Evolutionary conservation across 768 basidiomycete genomes (phyloP).

Genomic region (Mycena vitilis): DNA sequence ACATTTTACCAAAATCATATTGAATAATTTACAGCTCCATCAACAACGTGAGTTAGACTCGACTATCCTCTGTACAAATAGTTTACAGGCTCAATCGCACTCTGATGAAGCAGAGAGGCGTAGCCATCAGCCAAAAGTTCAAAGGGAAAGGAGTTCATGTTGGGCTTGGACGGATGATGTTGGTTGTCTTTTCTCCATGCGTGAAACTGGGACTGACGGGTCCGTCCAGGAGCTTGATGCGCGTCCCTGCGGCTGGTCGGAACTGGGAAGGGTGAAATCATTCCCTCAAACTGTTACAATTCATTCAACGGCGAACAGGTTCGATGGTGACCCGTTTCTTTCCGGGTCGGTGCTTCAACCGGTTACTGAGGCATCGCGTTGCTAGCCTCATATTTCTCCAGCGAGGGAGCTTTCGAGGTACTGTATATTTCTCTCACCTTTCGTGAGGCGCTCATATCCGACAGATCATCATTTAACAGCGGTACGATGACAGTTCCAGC

Average conservation of each 20-base stretch:
- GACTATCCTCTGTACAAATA: not conserved
- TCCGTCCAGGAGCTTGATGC: constrained; percentile 53
- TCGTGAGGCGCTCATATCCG: constrained; percentile 8
- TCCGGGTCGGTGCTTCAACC: constrained; percentile 45
- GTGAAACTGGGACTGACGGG: not conserved
- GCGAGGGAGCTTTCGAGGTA: constrained; percentile 58
- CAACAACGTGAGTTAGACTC: constrained; percentile 49
- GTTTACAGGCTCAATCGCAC: constrained; percentile 57
- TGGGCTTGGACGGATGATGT: constrained; percentile 64
- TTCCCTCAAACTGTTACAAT: not conserved
- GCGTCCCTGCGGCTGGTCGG: constrained; percentile 59
- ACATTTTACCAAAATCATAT: no score
- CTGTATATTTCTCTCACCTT: not conserved
- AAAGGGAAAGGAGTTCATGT: constrained; percentile 70
- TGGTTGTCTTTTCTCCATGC: constrained; percentile 24
- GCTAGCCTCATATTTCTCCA: not conserved
- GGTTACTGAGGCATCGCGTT: no score
- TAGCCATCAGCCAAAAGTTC: constrained; percentile 70
- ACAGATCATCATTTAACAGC: constrained; percentile 49
- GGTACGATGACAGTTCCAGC: constrained; percentile 23
- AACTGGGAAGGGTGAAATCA: constrained; percentile 62
- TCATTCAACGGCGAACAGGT: constrained; percentile 41
- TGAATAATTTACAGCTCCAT: no score
- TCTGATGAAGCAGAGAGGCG: constrained; percentile 67
- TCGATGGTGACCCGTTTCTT: constrained; percentile 65